phyloP scores from a whole-genome alignment of 2,329 filamentous ascomycete genomes.

The Fusarium paranaense region DNA sequence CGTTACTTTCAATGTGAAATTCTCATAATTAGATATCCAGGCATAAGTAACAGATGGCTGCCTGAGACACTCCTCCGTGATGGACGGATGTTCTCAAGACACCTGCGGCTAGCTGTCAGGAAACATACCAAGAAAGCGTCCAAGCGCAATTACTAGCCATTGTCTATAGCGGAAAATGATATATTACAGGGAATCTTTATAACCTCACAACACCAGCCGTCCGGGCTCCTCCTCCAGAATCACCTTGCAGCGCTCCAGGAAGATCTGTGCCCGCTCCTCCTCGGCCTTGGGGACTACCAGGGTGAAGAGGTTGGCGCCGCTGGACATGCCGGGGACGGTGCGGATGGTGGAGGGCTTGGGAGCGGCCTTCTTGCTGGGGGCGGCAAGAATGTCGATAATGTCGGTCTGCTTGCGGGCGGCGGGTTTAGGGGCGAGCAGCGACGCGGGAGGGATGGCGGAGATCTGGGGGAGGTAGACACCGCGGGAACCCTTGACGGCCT shows the following conservation, averaged over 20 bases:
- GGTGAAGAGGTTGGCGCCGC: constrained; percentile 81
- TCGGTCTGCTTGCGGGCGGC: constrained; percentile 63
- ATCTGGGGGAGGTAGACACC: constrained; percentile 81
- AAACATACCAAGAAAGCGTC: constrained; percentile 30
- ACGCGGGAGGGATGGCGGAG: constrained; percentile 63
- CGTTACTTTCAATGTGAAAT: not conserved
- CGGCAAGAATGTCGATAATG: constrained; percentile 84
- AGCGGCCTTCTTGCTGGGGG: constrained; percentile 46
- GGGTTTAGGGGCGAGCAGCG: constrained; percentile 49
- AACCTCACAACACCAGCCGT: constrained; percentile 71
- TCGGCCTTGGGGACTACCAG: constrained; percentile 83
- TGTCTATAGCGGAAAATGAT: constrained; percentile 44
- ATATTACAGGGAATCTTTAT: constrained; percentile 47
- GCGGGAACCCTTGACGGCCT: constrained; percentile 63
- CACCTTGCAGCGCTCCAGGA: constrained; percentile 87
- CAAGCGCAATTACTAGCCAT: constrained; percentile 39
- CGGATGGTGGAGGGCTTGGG: constrained; percentile 42
- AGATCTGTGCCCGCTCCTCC: constrained; percentile 82
- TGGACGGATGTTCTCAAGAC: not conserved
- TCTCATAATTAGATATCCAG: not conserved
- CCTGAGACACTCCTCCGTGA: not conserved
- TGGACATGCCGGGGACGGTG: constrained; percentile 60
- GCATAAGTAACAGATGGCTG: not conserved
- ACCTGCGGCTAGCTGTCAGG: constrained; percentile 11
- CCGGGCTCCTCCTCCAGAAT: constrained; percentile 86